Conservation (phyloP, 2,329 filamentous ascomycete genomes). For the Aspergillus ochraceoroseus region DNA sequence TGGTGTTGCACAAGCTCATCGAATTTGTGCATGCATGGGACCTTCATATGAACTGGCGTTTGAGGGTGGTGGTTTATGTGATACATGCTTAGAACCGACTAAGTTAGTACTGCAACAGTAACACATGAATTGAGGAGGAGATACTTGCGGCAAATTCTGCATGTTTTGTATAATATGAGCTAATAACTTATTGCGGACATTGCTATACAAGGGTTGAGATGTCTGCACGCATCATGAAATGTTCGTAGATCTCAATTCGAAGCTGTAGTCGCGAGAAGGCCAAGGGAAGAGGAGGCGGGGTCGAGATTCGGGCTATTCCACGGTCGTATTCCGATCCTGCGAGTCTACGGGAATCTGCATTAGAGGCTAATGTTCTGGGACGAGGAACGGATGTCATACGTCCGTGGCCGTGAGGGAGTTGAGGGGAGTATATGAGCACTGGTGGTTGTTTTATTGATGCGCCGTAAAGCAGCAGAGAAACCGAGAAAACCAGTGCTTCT, state of each 20-base stretch:
- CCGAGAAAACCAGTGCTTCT: not conserved
- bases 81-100: not conserved
- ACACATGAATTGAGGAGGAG: constrained; percentile 1
- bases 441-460: not conserved
- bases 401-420: not conserved
- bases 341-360: constrained; percentile 8
- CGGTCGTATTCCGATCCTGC: not conserved
- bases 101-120: constrained; percentile 5
- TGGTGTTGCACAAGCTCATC: constrained; percentile 4
- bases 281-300: too few relatives aligned
- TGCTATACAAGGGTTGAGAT: too few relatives aligned
- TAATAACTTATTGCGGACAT: not conserved
- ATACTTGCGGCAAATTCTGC: too few relatives aligned
- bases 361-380: constrained; percentile 1
- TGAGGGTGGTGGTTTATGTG: not conserved
- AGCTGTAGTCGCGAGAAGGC: too few relatives aligned
- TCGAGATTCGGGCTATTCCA: too few relatives aligned
- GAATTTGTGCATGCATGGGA: constrained; percentile 1
- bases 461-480: not conserved
- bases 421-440: constrained; percentile 4
- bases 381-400: constrained; percentile 3
- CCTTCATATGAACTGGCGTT: not conserved
- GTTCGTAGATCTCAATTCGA: too few relatives aligned
- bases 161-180: too few relatives aligned
- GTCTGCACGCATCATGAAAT: too few relatives aligned